These are phyloP conservation scores for Turritis glabra DNA, from an alignment of 345 rosid species.

Conservation along the genomic window DNA sequence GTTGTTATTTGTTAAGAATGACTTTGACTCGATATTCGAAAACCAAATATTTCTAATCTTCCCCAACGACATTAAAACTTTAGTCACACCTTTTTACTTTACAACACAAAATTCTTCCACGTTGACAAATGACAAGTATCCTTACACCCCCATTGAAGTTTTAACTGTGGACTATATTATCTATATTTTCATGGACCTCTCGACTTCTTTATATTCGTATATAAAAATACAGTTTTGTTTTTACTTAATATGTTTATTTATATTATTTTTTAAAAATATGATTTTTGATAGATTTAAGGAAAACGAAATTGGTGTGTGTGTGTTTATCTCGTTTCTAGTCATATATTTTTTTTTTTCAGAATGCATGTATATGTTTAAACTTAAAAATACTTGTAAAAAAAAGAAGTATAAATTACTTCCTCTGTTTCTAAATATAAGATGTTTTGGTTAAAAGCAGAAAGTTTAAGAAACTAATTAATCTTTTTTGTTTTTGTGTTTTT, in stretches of 20 bases:
- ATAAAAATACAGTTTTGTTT: neutral
- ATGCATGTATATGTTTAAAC: neutral
- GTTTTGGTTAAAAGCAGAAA: no score
- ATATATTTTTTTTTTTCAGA: no score
- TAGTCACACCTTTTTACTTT: constrained; percentile 2
- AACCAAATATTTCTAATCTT: constrained; percentile 17
- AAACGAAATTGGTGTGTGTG: neutral
- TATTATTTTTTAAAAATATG: neutral
- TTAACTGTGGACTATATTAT: neutral
- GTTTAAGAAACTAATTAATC: no score
- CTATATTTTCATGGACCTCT: neutral
- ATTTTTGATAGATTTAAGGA: no score
- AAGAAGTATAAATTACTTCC: neutral
- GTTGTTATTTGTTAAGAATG: constrained; percentile 20
- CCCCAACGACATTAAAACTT: constrained; percentile 18
- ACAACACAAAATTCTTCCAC: constrained; percentile 7
- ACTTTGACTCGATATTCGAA: constrained; percentile 8
- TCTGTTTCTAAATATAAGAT: no score
- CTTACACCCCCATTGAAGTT: neutral
- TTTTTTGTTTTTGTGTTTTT: no score
- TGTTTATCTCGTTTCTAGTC: neutral
- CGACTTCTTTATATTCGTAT: neutral
- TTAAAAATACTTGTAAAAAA: neutral
- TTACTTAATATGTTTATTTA: neutral
- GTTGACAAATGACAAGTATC: constrained; percentile 10